Base-by-base conservation (phyloP, 768 basidiomycete species). In the Tulasnella sp. region DNA sequence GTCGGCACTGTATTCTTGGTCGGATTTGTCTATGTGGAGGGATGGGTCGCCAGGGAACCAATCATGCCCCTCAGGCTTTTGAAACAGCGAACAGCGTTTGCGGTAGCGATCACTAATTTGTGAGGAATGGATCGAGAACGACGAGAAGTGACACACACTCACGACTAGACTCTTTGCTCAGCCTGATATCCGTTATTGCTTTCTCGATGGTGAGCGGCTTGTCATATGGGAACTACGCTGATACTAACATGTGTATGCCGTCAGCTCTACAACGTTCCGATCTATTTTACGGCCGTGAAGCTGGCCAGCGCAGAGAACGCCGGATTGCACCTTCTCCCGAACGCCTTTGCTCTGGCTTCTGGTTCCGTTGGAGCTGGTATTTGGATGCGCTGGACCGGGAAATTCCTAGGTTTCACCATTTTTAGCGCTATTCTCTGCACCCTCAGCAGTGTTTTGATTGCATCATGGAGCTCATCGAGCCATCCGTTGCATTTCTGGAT, bases 321-420 rank as follows among this genome's bases (percentile, higher is more conserved):
- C 77, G 96, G 94, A 39, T 87, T 93, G 39, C 97, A 97, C 86
- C 86, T 99, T 31, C 86, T 99, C 48, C 96, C 97, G 34, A 96
- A 97, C 86, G 95, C 94, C 46, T 93, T 94, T 81, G 92, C 93
- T 74, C 89, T 98, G 77, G 93, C 96, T 3, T 87, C 88, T 0
- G 97, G 97, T 34, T 97, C 95, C 81, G 89, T 99, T 42, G 88
- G 92, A 74, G 94, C 95, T 58, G 97, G 97, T 82, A 97, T 92
- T 91, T 93, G 93, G 83, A 95, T 95, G 94, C 90, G 92, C 77
- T 89, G 87, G 82, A 97, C 96, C 1, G 97, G 96, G 40, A 94
- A 92, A 85, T 90, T 97, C 76, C 97, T 94, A 85, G 87, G 84
- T 73, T 88, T 97, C 71, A 94, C 93, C 56, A 82, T 95, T 71